Conservation (phyloP, 192 early-diverging fungal species). For the Umbelopsis isabellina region DNA sequence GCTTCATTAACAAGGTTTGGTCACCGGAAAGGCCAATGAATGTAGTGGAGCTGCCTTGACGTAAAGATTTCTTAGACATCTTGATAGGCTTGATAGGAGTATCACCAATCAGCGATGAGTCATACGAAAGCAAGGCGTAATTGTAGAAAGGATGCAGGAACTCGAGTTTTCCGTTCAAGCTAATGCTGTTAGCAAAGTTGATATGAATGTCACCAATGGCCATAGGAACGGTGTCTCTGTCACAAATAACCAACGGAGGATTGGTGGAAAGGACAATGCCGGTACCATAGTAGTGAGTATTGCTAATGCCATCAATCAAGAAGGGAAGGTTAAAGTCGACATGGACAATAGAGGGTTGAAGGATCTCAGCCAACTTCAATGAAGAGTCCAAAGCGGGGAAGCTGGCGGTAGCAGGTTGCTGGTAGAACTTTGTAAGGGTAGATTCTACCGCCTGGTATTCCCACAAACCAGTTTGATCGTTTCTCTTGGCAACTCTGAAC, state of each 20-base stretch:
- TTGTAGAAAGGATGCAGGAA: conserved; percentile 91
- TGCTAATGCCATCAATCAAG: conserved; percentile 71
- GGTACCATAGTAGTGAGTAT: conserved; percentile 65
- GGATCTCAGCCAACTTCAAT: conserved; percentile 61
- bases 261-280: conserved; percentile 80
- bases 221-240: conserved; percentile 81
- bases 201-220: conserved; percentile 74
- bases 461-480: conserved; percentile 83
- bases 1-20: conserved; percentile 56
- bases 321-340: conserved; percentile 81
- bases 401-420: conserved; percentile 67
- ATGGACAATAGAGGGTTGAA: conserved; percentile 77
- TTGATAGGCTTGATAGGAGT: conserved; percentile 67
- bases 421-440: conserved; percentile 46
- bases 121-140: conserved; percentile 82
- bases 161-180: conserved; percentile 78
- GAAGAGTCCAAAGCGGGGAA: conserved; percentile 67
- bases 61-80: conserved; percentile 55
- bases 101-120: conserved; percentile 64
- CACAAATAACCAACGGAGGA: conserved; percentile 78
- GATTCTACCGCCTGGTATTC: conserved; percentile 66
- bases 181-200: conserved; percentile 81
- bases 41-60: conserved; percentile 57
- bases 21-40: conserved; percentile 59
- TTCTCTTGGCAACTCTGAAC: conserved; percentile 75